phyloP scores from a whole-genome alignment of 1,284 basidiomycete genomes.

The Trichosporon faecale region DNA sequence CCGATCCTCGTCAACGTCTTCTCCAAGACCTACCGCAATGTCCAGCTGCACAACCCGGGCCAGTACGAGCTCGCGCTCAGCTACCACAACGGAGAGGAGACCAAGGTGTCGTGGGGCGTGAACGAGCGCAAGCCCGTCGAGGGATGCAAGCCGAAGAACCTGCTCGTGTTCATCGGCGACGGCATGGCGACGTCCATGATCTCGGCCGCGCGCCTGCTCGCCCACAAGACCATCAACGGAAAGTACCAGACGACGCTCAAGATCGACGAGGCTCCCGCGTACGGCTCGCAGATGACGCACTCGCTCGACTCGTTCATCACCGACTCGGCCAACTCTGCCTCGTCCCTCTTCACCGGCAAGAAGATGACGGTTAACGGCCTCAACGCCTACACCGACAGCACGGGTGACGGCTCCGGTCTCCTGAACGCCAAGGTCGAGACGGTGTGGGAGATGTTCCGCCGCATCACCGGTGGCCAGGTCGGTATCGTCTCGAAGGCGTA shows the following conservation, averaged over 20 bases:
- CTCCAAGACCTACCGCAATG: slow-evolving; percentile 50
- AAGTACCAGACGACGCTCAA: slow-evolving; percentile 48
- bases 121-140: slow-evolving; percentile 47
- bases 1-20: slow-evolving; percentile 50
- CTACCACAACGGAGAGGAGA: slow-evolving; percentile 37
- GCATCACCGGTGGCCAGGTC: slow-evolving; percentile 47
- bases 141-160: slow-evolving; percentile 48
- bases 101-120: slow-evolving; percentile 42
- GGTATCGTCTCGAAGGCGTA: slow-evolving; percentile 54
- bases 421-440: slow-evolving; percentile 52
- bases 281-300: slow-evolving; percentile 44
- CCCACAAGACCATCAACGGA: slow-evolving; percentile 55
- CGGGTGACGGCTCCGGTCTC: slow-evolving; percentile 32
- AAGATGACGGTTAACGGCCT: slow-evolving; percentile 54
- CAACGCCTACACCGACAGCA: slow-evolving; percentile 45
- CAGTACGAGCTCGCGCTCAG: slow-evolving; percentile 33
- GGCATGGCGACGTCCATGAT: slow-evolving; percentile 49
- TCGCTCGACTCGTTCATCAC: slow-evolving; percentile 49
- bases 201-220: slow-evolving; percentile 51
- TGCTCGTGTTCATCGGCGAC: slow-evolving; percentile 52
- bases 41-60: slow-evolving; percentile 44
- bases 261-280: slow-evolving; percentile 45
- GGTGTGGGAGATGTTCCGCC: slow-evolving; percentile 45
- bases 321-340: slow-evolving; percentile 55
- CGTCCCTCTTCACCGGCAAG: slow-evolving; percentile 51